Base-by-base conservation (phyloP, 2,329 filamentous ascomycete genomes). In the Arthrobotrys iridis region DNA sequence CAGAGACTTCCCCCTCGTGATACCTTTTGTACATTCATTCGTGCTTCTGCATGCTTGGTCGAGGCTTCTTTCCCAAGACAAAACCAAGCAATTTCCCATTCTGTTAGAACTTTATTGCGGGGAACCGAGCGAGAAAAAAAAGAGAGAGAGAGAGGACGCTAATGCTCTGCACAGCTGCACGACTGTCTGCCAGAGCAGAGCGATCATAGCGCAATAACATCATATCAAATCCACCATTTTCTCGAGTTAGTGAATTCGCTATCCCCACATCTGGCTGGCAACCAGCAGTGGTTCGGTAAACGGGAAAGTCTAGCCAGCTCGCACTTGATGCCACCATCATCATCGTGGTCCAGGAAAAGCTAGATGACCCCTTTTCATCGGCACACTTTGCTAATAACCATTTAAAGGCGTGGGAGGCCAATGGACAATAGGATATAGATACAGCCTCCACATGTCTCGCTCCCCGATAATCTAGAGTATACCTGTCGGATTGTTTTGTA, bases 51-150 rank as follows among this genome's bases (percentile, higher is more conserved):
- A n/a, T n/a, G 48, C 20, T 22, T 41, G 26, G n/a, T 26, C 24
- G 33, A 58, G 15, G 41, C 35, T 20, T 10, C 30, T 33, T 2
- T 24, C 13, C 55, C 64, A 60, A 68, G 43, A 35, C n/a, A 45
- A 55, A 33, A 68, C 65, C 65, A 55, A 62, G 55, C 55, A 62
- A 62, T 67, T 55, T 15, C 48, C 50, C 24, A 11, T 46, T 48
- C 30, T 57, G 40, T 46, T 28, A 48, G 30, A 67, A 45, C 46
- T 66, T 35, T 57, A 66, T 33, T 67, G 48, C 48, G 63, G 62
- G 63, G 63, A 67, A 59, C 63, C 63, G 50, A 66, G 63, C 63
- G 35, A 57, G 18, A 58, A 50, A 48, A 52, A 30, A 58, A 65
- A 57, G 48, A 1, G 10, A 37, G 20, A 50, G 48, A 52, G 22